Percentiles rank a stretch among this genome's conserved stretches.
phyloP scores from a whole-genome alignment of 139 green algal species.

The Auxenochlorella pyrenoidosa region DNA sequence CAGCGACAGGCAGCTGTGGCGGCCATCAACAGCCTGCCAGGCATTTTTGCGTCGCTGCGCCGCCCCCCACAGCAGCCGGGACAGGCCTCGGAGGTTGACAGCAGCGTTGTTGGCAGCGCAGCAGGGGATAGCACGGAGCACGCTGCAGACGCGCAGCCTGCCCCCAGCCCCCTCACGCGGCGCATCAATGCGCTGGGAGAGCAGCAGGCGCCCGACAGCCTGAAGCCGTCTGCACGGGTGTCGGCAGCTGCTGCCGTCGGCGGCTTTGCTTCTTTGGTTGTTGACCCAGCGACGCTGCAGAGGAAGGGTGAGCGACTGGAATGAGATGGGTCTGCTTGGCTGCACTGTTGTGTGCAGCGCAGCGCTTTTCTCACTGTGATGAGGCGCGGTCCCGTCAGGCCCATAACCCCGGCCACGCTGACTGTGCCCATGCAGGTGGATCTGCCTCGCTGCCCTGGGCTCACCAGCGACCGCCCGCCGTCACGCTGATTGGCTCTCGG shows the following conservation, averaged over 20 bases:
- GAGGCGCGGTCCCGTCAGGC: too few species aligned
- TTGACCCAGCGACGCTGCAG: conserved; percentile 6
- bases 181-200: background rate
- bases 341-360: background rate
- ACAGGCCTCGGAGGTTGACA: too few species aligned
- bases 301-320: conserved; percentile 8
- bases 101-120: background rate
- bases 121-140: background rate
- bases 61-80: background rate
- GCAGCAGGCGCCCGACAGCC: background rate
- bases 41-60: background rate
- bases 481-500: background rate
- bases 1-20: conserved; percentile 1
- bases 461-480: conserved; percentile 19
- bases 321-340: background rate
- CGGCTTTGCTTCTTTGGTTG: background rate
- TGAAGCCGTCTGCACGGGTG: background rate
- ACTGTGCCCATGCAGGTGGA: background rate
- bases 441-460: conserved; percentile 21
- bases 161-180: background rate
- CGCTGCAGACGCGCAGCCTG: background rate
- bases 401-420: too few species aligned
- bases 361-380: too few species aligned
- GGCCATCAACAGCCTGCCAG: conserved; percentile 25
- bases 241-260: background rate